A percentile compares a stretch with the other conserved stretches of the same genome.
phyloP scores from a whole-genome alignment of 768 basidiomycete species.

The Suillus subalutaceus region DNA sequence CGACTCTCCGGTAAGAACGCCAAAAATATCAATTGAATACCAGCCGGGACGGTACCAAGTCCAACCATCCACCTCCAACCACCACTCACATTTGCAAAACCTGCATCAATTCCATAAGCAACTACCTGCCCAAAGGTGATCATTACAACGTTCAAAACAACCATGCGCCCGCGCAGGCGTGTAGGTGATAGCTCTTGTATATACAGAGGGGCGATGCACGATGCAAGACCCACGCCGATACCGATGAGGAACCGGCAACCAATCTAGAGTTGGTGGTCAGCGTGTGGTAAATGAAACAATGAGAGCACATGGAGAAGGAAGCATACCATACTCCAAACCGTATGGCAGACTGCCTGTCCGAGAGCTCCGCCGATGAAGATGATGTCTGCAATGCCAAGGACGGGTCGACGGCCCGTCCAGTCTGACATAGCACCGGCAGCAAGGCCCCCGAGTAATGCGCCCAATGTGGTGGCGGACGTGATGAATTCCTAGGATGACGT shows the following conservation, averaged over 20 bases:
- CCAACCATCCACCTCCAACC: constrained; percentile 91
- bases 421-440: constrained; percentile 71
- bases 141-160: constrained; percentile 80
- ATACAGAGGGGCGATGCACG: constrained; percentile 80
- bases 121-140: constrained; percentile 83
- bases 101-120: constrained; percentile 74
- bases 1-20: constrained; percentile 79
- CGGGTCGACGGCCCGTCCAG: constrained; percentile 65
- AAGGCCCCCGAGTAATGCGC: constrained; percentile 76
- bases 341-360: constrained; percentile 68
- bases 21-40: constrained; percentile 59
- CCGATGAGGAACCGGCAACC: constrained; percentile 78
- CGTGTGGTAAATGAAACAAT: background rate
- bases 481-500: constrained; percentile 63
- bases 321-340: constrained; percentile 70
- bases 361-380: constrained; percentile 79
- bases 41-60: constrained; percentile 70
- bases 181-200: constrained; percentile 85
- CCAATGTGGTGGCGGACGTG: constrained; percentile 77
- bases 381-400: constrained; percentile 67
- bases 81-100: constrained; percentile 54
- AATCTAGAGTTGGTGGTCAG: constrained; percentile 42
- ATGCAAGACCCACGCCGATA: constrained; percentile 72
- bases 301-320: background rate
- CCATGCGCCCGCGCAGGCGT: constrained; percentile 72